A percentile compares a stretch with the other conserved stretches of the same genome.
Conservation (phyloP, 164 flowering plant genomes). For the Aristolochia contorta region DNA sequence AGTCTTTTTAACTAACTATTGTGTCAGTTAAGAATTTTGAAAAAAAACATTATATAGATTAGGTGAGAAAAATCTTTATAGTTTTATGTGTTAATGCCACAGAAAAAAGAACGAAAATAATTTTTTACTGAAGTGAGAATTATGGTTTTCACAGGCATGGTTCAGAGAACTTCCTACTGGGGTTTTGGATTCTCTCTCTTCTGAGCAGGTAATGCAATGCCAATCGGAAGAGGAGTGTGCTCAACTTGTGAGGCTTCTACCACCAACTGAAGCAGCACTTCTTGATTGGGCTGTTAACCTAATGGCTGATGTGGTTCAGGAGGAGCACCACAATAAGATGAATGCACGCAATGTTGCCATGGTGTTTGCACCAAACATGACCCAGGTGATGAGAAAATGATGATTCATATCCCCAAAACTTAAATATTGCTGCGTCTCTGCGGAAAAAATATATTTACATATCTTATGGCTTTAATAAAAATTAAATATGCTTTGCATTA, state of each 20-base stretch:
- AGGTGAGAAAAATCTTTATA: too few relatives aligned
- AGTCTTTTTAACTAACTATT: too few relatives aligned
- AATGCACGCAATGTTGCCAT: slow-evolving; percentile 73
- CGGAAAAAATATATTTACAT: too few relatives aligned
- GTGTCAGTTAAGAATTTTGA: too few relatives aligned
- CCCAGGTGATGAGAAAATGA: slow-evolving; percentile 33
- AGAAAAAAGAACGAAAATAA: too few relatives aligned
- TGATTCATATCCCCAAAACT: neutral
- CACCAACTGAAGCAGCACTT: slow-evolving; percentile 67
- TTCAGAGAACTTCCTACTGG: slow-evolving; percentile 83
- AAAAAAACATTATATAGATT: too few relatives aligned
- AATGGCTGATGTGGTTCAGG: slow-evolving; percentile 82
- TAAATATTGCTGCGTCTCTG: neutral
- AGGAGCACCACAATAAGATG: slow-evolving; percentile 71
- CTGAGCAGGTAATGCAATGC: slow-evolving; percentile 75
- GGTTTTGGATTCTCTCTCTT: slow-evolving; percentile 60
- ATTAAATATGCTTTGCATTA: neutral
- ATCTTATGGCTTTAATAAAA: too few relatives aligned
- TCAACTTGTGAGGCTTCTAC: slow-evolving; percentile 52
- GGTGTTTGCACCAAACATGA: slow-evolving; percentile 91
- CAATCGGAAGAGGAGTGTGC: slow-evolving; percentile 65
- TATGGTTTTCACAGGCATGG: slow-evolving; percentile 52
- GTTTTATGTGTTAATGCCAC: too few relatives aligned
- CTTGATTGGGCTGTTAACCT: slow-evolving; percentile 87
- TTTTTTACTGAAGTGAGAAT: too few relatives aligned